These are phyloP conservation scores for Beauveria pseudobassiana DNA, from an alignment of 2,329 filamentous ascomycete species.

Conservation along the genomic window DNA sequence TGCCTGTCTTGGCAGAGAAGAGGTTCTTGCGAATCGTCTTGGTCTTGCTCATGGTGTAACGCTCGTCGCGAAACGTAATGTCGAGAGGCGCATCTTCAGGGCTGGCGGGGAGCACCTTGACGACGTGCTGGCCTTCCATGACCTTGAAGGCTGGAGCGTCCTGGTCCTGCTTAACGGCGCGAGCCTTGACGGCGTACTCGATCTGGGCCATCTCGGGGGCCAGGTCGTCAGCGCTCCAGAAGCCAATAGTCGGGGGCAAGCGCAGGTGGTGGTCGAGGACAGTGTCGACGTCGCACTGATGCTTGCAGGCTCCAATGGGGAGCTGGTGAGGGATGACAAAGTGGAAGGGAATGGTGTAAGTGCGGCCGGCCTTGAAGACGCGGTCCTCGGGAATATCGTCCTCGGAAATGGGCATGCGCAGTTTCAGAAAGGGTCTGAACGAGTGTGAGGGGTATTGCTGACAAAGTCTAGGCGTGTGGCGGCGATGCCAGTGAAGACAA, in stretches of 20 bases:
- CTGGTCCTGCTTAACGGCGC: constrained; percentile 25
- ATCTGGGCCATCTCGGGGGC: constrained; percentile 47
- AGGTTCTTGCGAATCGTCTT: constrained; percentile 48
- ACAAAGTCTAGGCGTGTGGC: constrained; percentile 45
- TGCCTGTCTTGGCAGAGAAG: constrained; percentile 43
- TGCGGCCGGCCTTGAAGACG: constrained; percentile 39
- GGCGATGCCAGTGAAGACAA: constrained; percentile 43
- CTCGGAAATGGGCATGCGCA: constrained; percentile 45
- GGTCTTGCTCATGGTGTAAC: constrained; percentile 42
- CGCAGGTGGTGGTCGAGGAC: constrained; percentile 45
- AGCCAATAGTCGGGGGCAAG: constrained; percentile 44
- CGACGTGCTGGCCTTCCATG: constrained; percentile 34
- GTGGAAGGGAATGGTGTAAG: constrained; percentile 48
- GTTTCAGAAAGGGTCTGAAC: constrained; percentile 47
- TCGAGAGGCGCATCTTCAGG: constrained; percentile 44
- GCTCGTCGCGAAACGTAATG: constrained; percentile 38
- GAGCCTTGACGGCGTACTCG: constrained; percentile 45
- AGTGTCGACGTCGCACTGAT: constrained; percentile 35
- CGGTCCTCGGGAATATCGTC: constrained; percentile 38
- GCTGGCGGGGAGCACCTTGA: constrained; percentile 46
- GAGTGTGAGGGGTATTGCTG: constrained; percentile 39
- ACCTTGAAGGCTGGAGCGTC: constrained; percentile 21
- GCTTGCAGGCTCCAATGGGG: constrained; percentile 48
- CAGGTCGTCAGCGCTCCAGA: constrained; percentile 48
- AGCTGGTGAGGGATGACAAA: constrained; percentile 53